Conservation (phyloP, 345 rosid genomes). For the Rhodamnia rubescens region DNA sequence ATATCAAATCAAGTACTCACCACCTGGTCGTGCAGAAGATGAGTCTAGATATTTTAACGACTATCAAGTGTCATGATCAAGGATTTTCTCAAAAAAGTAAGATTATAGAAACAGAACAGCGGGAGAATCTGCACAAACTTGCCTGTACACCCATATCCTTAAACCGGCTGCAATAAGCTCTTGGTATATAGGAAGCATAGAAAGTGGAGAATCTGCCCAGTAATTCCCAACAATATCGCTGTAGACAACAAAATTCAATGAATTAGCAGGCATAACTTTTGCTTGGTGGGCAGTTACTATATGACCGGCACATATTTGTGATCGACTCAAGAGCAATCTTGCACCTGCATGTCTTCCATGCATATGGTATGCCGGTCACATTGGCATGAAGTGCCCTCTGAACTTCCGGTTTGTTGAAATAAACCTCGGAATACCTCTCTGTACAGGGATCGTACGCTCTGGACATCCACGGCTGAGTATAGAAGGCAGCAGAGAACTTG, state of each 20-base stretch:
- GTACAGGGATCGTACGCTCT: conserved; percentile 98
- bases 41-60: background rate
- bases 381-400: conserved; percentile 96
- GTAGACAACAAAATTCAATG: background rate
- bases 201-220: conserved; percentile 84
- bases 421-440: conserved; percentile 60
- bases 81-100: background rate
- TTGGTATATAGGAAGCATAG: conserved; percentile 91
- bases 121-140: background rate
- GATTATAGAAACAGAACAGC: background rate
- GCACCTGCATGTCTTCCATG: conserved; percentile 89
- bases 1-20: background rate
- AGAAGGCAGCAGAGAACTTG: conserved; percentile 1
- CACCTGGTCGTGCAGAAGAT: background rate
- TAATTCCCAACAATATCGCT: conserved; percentile 55
- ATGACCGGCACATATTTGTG: background rate
- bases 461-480: conserved; percentile 86
- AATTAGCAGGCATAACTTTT: background rate
- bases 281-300: background rate
- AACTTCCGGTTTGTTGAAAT: conserved; percentile 81
- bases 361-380: conserved; percentile 53
- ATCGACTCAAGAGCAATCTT: background rate
- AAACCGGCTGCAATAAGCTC: conserved; percentile 78
- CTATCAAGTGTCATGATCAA: background rate
- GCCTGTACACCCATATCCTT: conserved; percentile 88